Percentiles rank a stretch among this genome's conserved stretches.
Evolutionary conservation across 805 yeast species (phyloP).

Genomic region (Zygosaccharomyces kombuchaensis): DNA sequence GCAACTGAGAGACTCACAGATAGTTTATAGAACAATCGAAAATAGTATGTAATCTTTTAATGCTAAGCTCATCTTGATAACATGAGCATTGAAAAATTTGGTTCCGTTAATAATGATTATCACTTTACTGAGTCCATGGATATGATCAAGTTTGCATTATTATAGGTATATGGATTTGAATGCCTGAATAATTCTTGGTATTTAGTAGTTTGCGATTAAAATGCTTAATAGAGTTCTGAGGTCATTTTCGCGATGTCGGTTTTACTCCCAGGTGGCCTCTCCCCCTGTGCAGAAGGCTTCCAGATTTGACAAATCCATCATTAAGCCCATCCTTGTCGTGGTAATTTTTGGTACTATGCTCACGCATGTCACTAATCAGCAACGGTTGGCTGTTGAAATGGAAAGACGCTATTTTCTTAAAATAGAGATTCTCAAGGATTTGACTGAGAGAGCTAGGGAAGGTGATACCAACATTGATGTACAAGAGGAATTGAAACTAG

Average conservation of each 20-base stretch:
- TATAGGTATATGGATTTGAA: background rate
- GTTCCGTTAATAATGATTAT: constrained; percentile 9
- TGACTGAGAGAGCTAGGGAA: constrained; percentile 38
- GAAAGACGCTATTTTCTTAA: constrained; percentile 38
- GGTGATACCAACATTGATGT: constrained; percentile 40
- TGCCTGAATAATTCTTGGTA: background rate
- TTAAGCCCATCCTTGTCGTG: constrained; percentile 40
- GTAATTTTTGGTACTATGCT: constrained; percentile 46
- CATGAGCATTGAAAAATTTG: constrained; percentile 18
- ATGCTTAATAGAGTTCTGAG: background rate
- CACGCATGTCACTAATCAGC: constrained; percentile 42
- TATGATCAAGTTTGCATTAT: background rate
- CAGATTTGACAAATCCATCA: constrained; percentile 34
- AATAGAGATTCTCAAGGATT: constrained; percentile 35
- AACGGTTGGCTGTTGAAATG: constrained; percentile 39
- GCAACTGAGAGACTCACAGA: background rate
- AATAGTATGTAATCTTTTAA: background rate
- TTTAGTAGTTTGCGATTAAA: background rate
- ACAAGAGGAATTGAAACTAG: constrained; percentile 39
- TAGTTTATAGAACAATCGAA: background rate
- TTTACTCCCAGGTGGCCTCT: constrained; percentile 8
- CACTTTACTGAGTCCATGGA: too few species aligned
- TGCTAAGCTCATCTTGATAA: constrained; percentile 2
- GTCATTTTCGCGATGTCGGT: constrained; percentile 1
- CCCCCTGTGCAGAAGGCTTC: constrained; percentile 10